These are phyloP conservation scores for Leptographium galeiforme DNA, from an alignment of 2,329 filamentous ascomycete genomes.

Conservation along the genomic window DNA sequence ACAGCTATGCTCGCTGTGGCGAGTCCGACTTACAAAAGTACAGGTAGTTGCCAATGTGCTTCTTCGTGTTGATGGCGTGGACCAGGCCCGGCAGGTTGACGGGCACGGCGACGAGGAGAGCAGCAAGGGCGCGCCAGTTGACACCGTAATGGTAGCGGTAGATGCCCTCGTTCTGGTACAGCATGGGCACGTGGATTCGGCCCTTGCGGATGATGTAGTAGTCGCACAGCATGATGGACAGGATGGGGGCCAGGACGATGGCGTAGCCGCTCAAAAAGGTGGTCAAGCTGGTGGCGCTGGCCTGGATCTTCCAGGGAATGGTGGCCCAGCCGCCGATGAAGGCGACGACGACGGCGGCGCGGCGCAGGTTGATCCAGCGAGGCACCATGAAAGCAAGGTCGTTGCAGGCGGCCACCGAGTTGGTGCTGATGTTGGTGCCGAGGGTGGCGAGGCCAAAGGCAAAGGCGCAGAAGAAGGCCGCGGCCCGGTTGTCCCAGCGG, in stretches of 20 bases:
- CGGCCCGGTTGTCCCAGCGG: slow-evolving; percentile 9
- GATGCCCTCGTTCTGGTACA: slow-evolving; percentile 22
- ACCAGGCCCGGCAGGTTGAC: slow-evolving; percentile 8
- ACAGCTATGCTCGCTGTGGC: not conserved
- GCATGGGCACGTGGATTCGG: slow-evolving; percentile 21
- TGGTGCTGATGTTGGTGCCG: slow-evolving; percentile 15
- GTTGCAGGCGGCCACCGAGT: slow-evolving; percentile 24
- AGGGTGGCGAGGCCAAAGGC: slow-evolving; percentile 11
- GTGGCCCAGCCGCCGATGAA: slow-evolving; percentile 16
- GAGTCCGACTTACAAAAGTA: slow-evolving; percentile 2
- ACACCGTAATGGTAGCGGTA: slow-evolving; percentile 17
- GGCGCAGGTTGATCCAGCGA: slow-evolving; percentile 23
- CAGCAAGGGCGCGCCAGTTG: slow-evolving; percentile 10
- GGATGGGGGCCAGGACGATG: slow-evolving; percentile 13
- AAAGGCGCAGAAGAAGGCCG: slow-evolving; percentile 14
- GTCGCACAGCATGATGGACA: slow-evolving; percentile 21
- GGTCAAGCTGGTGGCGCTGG: slow-evolving; percentile 10
- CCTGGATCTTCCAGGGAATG: slow-evolving; percentile 13
- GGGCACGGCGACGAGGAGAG: slow-evolving; percentile 4
- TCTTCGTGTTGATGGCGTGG: slow-evolving; percentile 2
- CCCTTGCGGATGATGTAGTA: slow-evolving; percentile 25
- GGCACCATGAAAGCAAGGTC: slow-evolving; percentile 21
- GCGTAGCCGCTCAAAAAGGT: slow-evolving; percentile 12
- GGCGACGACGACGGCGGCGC: slow-evolving; percentile 14
- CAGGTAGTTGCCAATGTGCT: not conserved